Conservation (phyloP, 2,329 filamentous ascomycete species). For the Colletotrichum aenigma region DNA sequence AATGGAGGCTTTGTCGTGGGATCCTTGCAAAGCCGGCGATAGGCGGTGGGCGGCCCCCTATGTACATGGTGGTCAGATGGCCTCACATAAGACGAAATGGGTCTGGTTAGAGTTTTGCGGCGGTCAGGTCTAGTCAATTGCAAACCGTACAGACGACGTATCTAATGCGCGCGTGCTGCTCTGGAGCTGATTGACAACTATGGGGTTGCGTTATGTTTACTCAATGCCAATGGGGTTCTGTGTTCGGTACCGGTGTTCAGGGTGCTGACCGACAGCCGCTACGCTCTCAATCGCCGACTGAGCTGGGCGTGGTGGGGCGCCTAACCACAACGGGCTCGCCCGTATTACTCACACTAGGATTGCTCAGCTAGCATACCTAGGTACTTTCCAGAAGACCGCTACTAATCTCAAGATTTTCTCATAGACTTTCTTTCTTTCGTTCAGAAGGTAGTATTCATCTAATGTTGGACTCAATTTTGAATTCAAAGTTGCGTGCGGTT, state of each 20-base stretch:
- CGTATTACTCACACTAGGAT: not conserved
- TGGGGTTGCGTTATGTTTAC: not conserved
- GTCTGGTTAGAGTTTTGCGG: not conserved
- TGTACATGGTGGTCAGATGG: slow-evolving; percentile 5
- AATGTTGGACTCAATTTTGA: not conserved
- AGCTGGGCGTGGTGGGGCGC: not conserved
- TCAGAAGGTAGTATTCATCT: not conserved
- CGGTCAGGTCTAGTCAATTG: not conserved
- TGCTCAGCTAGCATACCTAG: not conserved
- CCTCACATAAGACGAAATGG: slow-evolving; percentile 1
- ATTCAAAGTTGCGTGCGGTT: not conserved
- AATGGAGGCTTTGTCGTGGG: not conserved
- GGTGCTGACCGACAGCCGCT: not conserved
- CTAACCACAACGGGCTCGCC: not conserved
- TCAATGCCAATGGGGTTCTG: not conserved
- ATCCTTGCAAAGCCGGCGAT: slow-evolving; percentile 20
- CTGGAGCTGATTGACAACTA: not conserved
- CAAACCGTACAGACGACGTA: not conserved
- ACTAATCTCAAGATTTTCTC: not conserved
- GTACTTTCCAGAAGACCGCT: not conserved
- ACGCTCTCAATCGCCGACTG: not conserved
- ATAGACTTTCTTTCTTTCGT: not conserved
- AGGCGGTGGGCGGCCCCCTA: slow-evolving; percentile 12
- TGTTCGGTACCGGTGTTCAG: not conserved
- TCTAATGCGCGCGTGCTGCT: not conserved